Conservation (phyloP, 1,284 basidiomycete species). For the Cryptococcus amylolentus region DNA sequence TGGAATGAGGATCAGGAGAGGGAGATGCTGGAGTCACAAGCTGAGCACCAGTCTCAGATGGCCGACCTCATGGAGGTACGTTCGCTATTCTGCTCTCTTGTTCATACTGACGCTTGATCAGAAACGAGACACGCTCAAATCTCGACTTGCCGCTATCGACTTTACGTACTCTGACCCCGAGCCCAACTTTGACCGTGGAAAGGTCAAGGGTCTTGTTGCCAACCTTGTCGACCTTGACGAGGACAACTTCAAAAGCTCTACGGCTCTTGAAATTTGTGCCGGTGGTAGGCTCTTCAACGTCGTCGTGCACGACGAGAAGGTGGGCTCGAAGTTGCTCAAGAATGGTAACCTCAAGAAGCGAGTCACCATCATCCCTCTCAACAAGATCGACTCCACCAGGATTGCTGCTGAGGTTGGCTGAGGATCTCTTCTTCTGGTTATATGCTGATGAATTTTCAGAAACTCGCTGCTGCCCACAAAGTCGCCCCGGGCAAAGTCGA, state of each 20-base stretch:
- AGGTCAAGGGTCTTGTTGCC: conserved; percentile 92
- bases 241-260: conserved; percentile 71
- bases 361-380: conserved; percentile 90
- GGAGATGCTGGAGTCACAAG: conserved; percentile 59
- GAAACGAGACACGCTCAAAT: conserved; percentile 69
- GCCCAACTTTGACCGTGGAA: conserved; percentile 76
- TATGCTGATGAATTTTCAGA: conserved; percentile 51
- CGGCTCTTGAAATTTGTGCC: conserved; percentile 90
- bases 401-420: conserved; percentile 61
- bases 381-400: conserved; percentile 75
- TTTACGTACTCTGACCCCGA: conserved; percentile 79
- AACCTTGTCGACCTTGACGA: conserved; percentile 72
- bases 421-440: not conserved
- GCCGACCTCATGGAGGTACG: conserved; percentile 64
- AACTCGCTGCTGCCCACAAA: conserved; percentile 69
- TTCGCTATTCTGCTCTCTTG: conserved; percentile 1
- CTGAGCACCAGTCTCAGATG: conserved; percentile 60
- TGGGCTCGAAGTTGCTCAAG: conserved; percentile 81
- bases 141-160: conserved; percentile 67
- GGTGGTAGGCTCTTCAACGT: conserved; percentile 91
- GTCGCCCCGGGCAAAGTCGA: conserved; percentile 80
- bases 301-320: conserved; percentile 84
- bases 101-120: conserved; percentile 35
- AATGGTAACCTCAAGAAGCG: conserved; percentile 77
- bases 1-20: conserved; percentile 79